Conservation (phyloP, 2,329 filamentous ascomycete genomes). For the Eurotiales sp. region DNA sequence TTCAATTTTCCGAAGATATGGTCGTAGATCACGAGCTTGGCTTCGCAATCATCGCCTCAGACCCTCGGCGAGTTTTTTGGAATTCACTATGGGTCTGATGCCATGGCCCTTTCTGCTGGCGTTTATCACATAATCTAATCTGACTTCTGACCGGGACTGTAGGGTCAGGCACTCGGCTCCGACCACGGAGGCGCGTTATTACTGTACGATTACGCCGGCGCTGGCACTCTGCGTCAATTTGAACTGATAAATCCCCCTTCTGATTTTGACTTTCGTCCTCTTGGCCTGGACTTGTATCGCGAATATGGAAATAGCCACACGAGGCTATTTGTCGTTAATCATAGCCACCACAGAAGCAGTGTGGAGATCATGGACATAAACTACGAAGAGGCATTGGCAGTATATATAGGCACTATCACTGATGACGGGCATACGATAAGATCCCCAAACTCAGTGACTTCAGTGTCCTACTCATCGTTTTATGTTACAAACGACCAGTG, state of each 20-base stretch:
- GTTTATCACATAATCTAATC: background rate
- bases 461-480: conserved; percentile 18
- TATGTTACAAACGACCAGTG: conserved; percentile 20
- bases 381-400: conserved; percentile 16
- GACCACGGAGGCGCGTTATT: conserved; percentile 14
- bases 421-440: conserved; percentile 16
- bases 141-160: background rate
- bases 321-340: conserved; percentile 18
- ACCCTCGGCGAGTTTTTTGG: conserved; percentile 16
- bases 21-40: conserved; percentile 17
- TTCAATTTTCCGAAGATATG: conserved; percentile 17
- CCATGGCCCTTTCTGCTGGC: background rate
- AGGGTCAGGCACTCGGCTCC: conserved; percentile 11
- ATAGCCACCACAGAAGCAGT: conserved; percentile 12
- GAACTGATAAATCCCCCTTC: conserved; percentile 11
- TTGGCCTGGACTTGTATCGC: conserved; percentile 17
- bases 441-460: conserved; percentile 17
- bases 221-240: conserved; percentile 13
- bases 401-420: conserved; percentile 15
- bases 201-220: conserved; percentile 17
- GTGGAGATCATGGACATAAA: conserved; percentile 19
- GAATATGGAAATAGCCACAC: conserved; percentile 5
- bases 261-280: conserved; percentile 13
- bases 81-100: conserved; percentile 15
- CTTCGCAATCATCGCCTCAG: conserved; percentile 17